Base-by-base conservation (phyloP, 768 basidiomycete genomes). In the Tremella yokohamensis region DNA sequence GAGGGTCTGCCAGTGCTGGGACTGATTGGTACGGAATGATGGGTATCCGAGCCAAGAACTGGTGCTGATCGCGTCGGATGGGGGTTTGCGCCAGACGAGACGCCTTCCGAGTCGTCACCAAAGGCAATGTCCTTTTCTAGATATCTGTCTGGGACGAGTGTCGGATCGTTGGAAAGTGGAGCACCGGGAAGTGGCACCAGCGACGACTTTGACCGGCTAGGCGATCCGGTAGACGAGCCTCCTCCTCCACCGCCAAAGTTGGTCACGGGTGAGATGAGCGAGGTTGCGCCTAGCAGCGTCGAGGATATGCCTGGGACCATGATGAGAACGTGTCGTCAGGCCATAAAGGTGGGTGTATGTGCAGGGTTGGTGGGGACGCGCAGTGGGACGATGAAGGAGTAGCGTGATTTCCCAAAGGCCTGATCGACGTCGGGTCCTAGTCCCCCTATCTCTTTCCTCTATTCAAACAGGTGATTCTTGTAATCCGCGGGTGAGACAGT, bases 131-230 rank as follows among this genome's bases (percentile, higher is more conserved):
- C 34, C 38, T 34, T 26, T n/a, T 65, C 60, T 60, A 65, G 54
- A 47, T 72, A 72, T 58, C 65, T 69, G 1, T 62, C 50, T 1
- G 70, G 70, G 25, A 72, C 60, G 19, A 72, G 57, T 8, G 57
- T 29, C n/a, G 68, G 16, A 37, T 72, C 70, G 40, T 56, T 47
- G 2, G 56, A 40, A 2, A 72, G 50, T 39, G 70, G 70, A 18
- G 70, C 68, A n/a, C 68, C 70, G 4, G 57, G 39, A 3, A 24
- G 48, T 3, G 68, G 61, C 12, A 52, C 49, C 20, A 70, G 60
- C 1, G 60, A 58, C 19, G 20, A 13, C 49, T 24, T 40, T 11
- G 50, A 9, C 37, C 57, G 51, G 22, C 25, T 18, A 15, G 56
- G 44, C 20, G 54, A 48, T 42, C 57, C 29, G 40, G 56, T 45